Conservation (phyloP, 768 basidiomycete species). For the Lactarius sp. region DNA sequence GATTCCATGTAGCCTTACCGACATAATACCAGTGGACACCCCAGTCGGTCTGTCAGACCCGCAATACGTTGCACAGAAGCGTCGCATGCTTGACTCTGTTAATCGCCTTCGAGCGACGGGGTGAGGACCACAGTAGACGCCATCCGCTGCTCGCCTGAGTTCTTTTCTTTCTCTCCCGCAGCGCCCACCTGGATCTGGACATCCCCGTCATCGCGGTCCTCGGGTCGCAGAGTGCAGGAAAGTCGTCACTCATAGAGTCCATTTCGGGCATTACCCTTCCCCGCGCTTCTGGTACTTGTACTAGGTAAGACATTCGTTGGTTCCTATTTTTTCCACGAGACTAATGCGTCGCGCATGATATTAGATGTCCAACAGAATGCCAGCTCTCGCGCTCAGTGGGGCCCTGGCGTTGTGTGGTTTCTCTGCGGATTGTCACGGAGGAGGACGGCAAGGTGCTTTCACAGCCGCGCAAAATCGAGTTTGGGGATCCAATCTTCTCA, state of each 20-base stretch:
- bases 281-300: constrained; percentile 68
- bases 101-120: constrained; percentile 60
- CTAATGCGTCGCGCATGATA: background rate
- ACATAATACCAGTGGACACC: background rate
- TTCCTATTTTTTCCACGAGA: too few relatives aligned
- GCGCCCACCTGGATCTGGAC: constrained; percentile 66
- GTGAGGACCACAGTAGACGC: constrained; percentile 33
- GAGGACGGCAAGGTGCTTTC: constrained; percentile 33
- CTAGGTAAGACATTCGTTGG: constrained; percentile 41
- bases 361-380: constrained; percentile 39
- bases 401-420: constrained; percentile 36
- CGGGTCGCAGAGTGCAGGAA: constrained; percentile 72
- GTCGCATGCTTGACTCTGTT: constrained; percentile 52
- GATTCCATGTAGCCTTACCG: background rate
- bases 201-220: constrained; percentile 70
- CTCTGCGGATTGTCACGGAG: constrained; percentile 32
- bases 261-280: constrained; percentile 71
- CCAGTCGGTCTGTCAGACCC: constrained; percentile 53
- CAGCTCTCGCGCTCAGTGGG: constrained; percentile 28
- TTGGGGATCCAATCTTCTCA: constrained; percentile 40
- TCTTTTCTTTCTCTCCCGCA: constrained; percentile 29
- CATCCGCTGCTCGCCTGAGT: background rate
- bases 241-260: constrained; percentile 72
- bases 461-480: constrained; percentile 27
- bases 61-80: constrained; percentile 37